Base-by-base conservation (phyloP, 176 grass and related monocot species). In the Aegilops umbellulata region DNA sequence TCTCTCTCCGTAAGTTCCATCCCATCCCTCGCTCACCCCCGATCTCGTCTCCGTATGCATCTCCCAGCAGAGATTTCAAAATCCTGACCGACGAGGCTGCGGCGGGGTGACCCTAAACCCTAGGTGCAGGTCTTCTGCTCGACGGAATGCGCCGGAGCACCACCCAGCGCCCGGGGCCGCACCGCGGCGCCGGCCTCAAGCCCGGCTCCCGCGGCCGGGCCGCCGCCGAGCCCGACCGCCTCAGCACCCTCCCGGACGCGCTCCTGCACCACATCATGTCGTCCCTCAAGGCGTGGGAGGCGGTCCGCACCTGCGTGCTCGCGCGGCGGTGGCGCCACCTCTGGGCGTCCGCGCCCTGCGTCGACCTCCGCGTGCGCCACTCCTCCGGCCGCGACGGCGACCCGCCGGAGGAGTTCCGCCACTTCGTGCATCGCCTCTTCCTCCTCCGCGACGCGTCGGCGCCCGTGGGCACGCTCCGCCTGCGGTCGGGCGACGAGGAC, bases 281-380 rank as follows among this genome's bases (percentile, higher is more conserved):
- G 5, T 89, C 36, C 49, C 13, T 73, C 4, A 73, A 61, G 65
- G 67, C 81, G 8, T 87, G 78, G 85, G 86, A 87, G 69, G 86
- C 42, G 86, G 86, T 82, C 60, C 86, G 79, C 69, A 87, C 79
- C 60, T 76, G 79, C 70, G 79, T 87, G 70, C 86, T 87, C 17
- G 8, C 86, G 24, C 86, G 42, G 1, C 86, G 79, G 22, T 87
- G 86, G 86, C 86, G 86, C 60, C 60, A 68, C 79, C 61, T 82
- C 46, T 87, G 79, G 86, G 86, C 31, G 4, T 82, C 86, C 26
- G 51, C 55, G 49, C 51, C 80, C 46, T 88, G 72, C 25, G 0
- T 88, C 3, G 80, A 88, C 35, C 25, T 88, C 13, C 69, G 60
- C 30, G 6, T 53, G 35, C 8, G 58, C 34, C 3, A 25, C 46